Base-by-base conservation (phyloP, 805 yeast genomes). In the Yarrowia yakushimensis region DNA sequence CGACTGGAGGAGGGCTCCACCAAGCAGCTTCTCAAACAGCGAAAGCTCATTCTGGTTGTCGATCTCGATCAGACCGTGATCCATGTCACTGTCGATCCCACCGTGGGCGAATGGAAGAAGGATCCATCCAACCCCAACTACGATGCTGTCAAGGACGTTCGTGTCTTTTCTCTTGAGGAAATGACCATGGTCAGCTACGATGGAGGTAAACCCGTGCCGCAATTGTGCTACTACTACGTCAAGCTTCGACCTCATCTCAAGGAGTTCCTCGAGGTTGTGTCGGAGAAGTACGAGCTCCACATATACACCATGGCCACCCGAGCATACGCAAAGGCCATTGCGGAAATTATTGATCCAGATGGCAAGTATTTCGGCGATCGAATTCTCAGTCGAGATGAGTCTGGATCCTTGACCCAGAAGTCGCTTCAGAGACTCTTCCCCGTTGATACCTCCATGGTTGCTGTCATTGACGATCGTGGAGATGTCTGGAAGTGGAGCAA, bases 401-500 rank as follows among this genome's bases (percentile, higher is more conserved):
- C 96, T 73, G 98, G 98, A 0, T 88, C 91, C 6, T 75, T 93
- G 65, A 87, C 97, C 2, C 96, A 89, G 67, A 94, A 94, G 71
- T 89, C 93, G 36, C 77, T 94, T 65, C 86, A 88, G 69, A 79
- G 98, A 65, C 78, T 94, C 62, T 94, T 94, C 69, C 99, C 99
- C 0, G 96, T 93, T 2, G 97, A 93, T 67, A 96, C 96, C 23
- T 87, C 96, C 17, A 88, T 94, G 96, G 99, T 94, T 31, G 94
- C 89, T 2, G 86, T 94, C 48, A 94, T 94, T 64, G 99, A 94
- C 73, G 99, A 94, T 73, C 82, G 99, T 72, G 99, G 97, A 2
- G 99, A 94, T 73, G 99, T 94, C 20, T 94, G 99, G 99, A 89
- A 88, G 70, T 94, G 99, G 99, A 88, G 90, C 67, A 85, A 87